Conservation (phyloP, 768 basidiomycete species). For the Tylopilus sp. region DNA sequence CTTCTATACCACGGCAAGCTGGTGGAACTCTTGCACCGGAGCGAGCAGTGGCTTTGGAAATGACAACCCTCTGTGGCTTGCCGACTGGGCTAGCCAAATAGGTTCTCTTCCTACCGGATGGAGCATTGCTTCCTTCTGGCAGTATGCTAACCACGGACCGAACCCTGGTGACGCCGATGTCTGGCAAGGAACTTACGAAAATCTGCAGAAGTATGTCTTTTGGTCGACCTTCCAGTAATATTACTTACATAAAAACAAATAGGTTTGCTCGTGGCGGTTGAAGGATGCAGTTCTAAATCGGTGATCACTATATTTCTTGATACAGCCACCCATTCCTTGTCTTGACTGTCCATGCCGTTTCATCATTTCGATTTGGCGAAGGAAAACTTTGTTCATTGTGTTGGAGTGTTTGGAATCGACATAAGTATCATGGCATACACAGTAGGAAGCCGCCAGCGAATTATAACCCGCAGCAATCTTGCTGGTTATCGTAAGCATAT, state of each 20-base stretch:
- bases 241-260: not conserved
- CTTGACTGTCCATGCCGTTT: no score
- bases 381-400: no score
- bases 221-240: not conserved
- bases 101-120: conserved; percentile 61
- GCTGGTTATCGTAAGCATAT: no score
- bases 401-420: no score
- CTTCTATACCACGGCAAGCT: conserved; percentile 62
- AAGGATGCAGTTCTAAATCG: not conserved
- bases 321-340: no score
- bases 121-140: conserved; percentile 56
- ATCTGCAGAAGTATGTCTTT: conserved; percentile 35
- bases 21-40: conserved; percentile 68
- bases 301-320: no score
- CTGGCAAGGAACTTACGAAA: conserved; percentile 50
- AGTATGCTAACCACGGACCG: conserved; percentile 50
- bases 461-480: no score
- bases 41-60: conserved; percentile 48
- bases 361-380: no score
- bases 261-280: conserved; percentile 19
- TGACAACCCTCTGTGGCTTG: conserved; percentile 61
- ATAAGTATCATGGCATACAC: no score
- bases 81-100: conserved; percentile 45
- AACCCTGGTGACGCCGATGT: conserved; percentile 57
- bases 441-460: no score